These are phyloP conservation scores for Hymenoscyphus infarciens DNA, from an alignment of 2,329 filamentous ascomycete species.

Conservation along the genomic window DNA sequence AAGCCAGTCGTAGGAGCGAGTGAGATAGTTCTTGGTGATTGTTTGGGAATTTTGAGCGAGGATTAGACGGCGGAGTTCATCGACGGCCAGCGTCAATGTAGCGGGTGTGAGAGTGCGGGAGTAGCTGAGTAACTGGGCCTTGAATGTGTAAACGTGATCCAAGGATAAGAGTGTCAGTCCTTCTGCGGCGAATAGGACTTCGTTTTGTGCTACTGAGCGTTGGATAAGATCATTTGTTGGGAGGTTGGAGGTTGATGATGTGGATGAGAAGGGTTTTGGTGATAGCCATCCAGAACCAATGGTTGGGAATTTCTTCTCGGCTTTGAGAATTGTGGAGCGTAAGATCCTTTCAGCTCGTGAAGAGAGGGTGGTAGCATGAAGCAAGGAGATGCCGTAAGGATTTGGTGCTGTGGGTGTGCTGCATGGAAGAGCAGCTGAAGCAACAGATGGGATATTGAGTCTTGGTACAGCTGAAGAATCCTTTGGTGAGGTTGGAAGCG, in stretches of 20 bases:
- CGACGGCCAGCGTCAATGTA: slow-evolving; percentile 56
- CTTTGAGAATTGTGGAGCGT: slow-evolving; percentile 47
- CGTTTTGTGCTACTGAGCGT: slow-evolving; percentile 56
- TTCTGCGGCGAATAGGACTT: slow-evolving; percentile 56
- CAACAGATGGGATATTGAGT: slow-evolving; percentile 19
- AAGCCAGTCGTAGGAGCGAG: slow-evolving; percentile 56
- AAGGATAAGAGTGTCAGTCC: slow-evolving; percentile 57
- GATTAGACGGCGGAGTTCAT: slow-evolving; percentile 58
- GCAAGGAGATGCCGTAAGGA: slow-evolving; percentile 48
- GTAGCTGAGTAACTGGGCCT: slow-evolving; percentile 56
- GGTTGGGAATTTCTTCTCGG: slow-evolving; percentile 46
- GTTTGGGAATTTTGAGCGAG: slow-evolving; percentile 49
- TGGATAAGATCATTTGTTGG: slow-evolving; percentile 51
- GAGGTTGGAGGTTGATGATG: slow-evolving; percentile 41
- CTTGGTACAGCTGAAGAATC: slow-evolving; percentile 16
- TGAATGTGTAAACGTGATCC: slow-evolving; percentile 63
- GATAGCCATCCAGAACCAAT: slow-evolving; percentile 38
- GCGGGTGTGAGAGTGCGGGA: slow-evolving; percentile 40
- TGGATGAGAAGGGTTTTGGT: slow-evolving; percentile 37
- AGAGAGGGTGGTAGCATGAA: slow-evolving; percentile 45
- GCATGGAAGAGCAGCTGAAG: slow-evolving; percentile 31
- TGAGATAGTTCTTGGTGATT: slow-evolving; percentile 49
- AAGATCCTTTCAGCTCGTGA: slow-evolving; percentile 47
- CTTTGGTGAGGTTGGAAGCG: slow-evolving; percentile 27
- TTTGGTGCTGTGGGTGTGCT: slow-evolving; percentile 34